Conservation (phyloP, 805 yeast species). For the Metschnikowia drakensbergensis region DNA sequence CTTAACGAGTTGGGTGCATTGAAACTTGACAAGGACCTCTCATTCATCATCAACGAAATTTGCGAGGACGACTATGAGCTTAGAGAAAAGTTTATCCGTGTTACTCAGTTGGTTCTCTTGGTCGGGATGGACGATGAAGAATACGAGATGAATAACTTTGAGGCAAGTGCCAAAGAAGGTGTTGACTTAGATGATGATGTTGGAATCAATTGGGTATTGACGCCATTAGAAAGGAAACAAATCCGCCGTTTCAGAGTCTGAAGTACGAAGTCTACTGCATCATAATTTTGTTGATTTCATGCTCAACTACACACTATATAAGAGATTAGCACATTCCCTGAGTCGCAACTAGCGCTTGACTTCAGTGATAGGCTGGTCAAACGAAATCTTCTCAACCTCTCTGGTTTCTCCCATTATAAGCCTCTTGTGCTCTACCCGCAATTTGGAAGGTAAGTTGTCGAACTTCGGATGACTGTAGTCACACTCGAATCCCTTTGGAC, state of each 20-base stretch:
- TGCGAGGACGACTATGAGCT: conserved; percentile 69
- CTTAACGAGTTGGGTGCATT: conserved; percentile 82
- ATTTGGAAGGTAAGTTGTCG: conserved; percentile 41
- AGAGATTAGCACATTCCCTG: neutral
- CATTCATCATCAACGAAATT: conserved; percentile 67
- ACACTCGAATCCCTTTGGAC: conserved; percentile 84
- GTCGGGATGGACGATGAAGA: conserved; percentile 75
- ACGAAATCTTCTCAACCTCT: conserved; percentile 20
- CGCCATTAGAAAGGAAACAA: conserved; percentile 67
- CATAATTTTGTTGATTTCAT: neutral
- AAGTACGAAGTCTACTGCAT: neutral
- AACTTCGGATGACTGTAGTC: conserved; percentile 82
- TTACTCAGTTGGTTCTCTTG: conserved; percentile 80
- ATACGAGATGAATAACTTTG: conserved; percentile 27
- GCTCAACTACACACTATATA: neutral
- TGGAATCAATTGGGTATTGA: conserved; percentile 65
- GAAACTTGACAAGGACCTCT: conserved; percentile 76
- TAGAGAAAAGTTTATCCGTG: conserved; percentile 72
- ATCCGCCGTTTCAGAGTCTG: conserved; percentile 57
- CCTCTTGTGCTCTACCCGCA: conserved; percentile 18
- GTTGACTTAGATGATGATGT: conserved; percentile 24
- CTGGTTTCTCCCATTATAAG: conserved; percentile 19
- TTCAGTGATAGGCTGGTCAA: conserved; percentile 20
- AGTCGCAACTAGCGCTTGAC: conserved; percentile 7
- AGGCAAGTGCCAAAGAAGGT: conserved; percentile 22